Evolutionary conservation across 2,329 filamentous ascomycete species (phyloP).

Genomic region (Xylariaceae sp.): DNA sequence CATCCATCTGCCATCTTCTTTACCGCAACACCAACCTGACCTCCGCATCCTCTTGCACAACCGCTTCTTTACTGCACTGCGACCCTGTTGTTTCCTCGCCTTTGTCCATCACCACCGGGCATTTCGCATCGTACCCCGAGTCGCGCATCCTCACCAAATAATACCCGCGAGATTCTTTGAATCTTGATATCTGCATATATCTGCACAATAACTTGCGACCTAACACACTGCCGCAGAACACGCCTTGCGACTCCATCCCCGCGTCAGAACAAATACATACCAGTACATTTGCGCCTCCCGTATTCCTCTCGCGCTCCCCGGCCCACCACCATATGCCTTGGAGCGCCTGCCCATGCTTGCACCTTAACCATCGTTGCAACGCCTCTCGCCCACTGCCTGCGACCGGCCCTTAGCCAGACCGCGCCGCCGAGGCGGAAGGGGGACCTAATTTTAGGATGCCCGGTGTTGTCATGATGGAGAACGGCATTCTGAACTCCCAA

Average conservation of each 20-base stretch:
- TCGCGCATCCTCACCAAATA: no score
- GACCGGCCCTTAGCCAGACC: conserved; percentile 12
- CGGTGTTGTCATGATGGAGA: conserved; percentile 52
- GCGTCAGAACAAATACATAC: conserved; percentile 1
- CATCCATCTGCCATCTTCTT: background rate
- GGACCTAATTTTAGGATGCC: conserved; percentile 42
- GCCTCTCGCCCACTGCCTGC: conserved; percentile 6
- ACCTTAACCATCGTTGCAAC: conserved; percentile 6
- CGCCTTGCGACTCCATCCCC: no score
- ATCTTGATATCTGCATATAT: no score
- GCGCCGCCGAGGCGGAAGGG: conserved; percentile 32
- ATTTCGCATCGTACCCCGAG: no score
- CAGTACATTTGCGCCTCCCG: background rate
- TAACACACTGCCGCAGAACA: no score
- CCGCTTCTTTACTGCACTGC: no score
- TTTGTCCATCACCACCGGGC: no score
- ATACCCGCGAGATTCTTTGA: no score
- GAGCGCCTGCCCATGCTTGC: conserved; percentile 10
- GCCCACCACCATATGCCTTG: conserved; percentile 16
- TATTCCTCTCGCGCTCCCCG: conserved; percentile 7
- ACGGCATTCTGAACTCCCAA: conserved; percentile 49
- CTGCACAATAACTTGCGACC: no score
- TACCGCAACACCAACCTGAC: no score
- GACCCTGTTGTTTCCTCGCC: no score
- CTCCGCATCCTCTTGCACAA: no score